Percentiles rank a stretch among this genome's conserved stretches.
Conservation (phyloP, 2,329 filamentous ascomycete genomes). For the Penicillium sp. region DNA sequence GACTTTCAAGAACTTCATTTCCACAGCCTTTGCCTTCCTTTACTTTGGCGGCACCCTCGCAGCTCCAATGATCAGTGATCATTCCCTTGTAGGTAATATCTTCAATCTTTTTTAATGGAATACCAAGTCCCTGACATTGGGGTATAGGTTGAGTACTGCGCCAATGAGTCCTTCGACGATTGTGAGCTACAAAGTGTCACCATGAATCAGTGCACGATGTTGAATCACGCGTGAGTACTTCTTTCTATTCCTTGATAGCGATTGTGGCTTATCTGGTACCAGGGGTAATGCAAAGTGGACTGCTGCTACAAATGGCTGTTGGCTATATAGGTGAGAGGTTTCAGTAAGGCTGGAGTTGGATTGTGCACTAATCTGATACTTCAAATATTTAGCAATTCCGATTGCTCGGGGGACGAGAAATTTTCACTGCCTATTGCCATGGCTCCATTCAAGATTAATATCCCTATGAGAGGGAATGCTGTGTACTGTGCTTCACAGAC, state of each 20-base stretch:
- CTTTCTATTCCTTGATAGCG: no score
- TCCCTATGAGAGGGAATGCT: not conserved
- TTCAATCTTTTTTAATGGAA: no score
- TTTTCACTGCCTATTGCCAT: not conserved
- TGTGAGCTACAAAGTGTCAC: not conserved
- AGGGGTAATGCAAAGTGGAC: not conserved
- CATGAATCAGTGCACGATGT: not conserved
- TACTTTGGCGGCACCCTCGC: not conserved
- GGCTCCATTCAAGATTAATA: not conserved
- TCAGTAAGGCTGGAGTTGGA: not conserved
- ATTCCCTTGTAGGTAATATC: not conserved
- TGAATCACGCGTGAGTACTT: not conserved
- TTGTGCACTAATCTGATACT: not conserved
- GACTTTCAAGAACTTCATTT: not conserved
- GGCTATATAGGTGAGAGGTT: not conserved
- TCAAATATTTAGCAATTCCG: not conserved
- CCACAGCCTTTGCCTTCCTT: not conserved
- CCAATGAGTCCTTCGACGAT: not conserved
- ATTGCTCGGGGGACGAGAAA: not conserved
- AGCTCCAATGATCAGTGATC: not conserved
- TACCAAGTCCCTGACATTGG: not conserved
- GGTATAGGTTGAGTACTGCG: not conserved
- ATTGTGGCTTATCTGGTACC: not conserved
- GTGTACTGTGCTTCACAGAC: not conserved
- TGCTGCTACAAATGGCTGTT: not conserved